Base-by-base conservation (phyloP, 345 rosid species). In the Salix brachista region DNA sequence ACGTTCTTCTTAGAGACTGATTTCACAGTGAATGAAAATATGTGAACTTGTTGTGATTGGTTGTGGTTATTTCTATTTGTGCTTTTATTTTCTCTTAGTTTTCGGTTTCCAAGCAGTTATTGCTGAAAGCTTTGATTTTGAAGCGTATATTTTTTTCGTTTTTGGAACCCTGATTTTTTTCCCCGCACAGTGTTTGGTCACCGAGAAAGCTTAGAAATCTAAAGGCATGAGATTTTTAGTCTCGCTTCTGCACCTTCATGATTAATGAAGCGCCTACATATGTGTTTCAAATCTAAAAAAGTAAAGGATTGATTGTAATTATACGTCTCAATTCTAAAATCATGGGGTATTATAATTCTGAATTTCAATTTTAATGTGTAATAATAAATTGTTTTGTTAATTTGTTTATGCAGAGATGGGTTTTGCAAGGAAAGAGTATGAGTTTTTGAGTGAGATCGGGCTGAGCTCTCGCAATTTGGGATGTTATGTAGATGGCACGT, bases 381-480 rank as follows among this genome's bases (percentile, higher is more conserved):
- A 17, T 54, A 26, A 23, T 36, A 34, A 26, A 62, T 61, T 64
- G 8, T 11, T 30, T 8, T 71, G 17, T 61, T 30, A 34, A 16
- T 13, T 23, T 42, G 37, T 37, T 26, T 61, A 12, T 71, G 82
- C 84, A 86, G 89, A 83, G 75, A 96, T 96, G 99, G 88, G 88
- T 46, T 96, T 91, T 30, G 80, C 78, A 10, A 86, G 73, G 83
- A 84, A 89, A 78, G 94, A 82, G 79, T 81, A 86, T 50, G 96
- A 87, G 80, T 90, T 93, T 87, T 83, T 96, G 84, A 85, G 86
- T 26, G 98, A 92, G 87, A 86, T 96, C 85, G 97, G 98, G 5
- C 77, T 96, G 75, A 74, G 84, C 71, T 69, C 92, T 62, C 84
- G 84, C 62, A 96, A 90, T 79, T 48, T 84, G 42, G 99, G 99